phyloP scores from a whole-genome alignment of 2,329 filamentous ascomycete genomes.

The Rhinocladiella mackenziei region DNA sequence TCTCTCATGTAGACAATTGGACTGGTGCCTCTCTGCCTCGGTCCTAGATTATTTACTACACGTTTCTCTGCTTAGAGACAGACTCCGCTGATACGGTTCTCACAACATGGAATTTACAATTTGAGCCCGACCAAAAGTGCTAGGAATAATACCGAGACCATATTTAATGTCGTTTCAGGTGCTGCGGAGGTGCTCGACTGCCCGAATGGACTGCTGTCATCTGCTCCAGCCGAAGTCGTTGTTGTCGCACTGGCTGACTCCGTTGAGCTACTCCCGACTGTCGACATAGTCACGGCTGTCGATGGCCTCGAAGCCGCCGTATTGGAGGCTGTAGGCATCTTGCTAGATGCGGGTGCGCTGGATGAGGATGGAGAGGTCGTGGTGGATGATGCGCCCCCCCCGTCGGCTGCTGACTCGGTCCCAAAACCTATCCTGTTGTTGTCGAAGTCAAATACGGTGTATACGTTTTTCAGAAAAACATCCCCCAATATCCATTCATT shows the following conservation, averaged over 20 bases:
- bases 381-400: constrained; percentile 48
- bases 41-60: too few relatives aligned
- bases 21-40: too few relatives aligned
- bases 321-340: constrained; percentile 7
- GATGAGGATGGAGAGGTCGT: constrained; percentile 5
- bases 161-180: background rate
- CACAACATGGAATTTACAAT: too few relatives aligned
- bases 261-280: constrained; percentile 13
- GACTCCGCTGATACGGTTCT: too few relatives aligned
- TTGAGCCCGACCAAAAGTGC: constrained; percentile 16
- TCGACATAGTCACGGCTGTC: constrained; percentile 2
- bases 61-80: too few relatives aligned
- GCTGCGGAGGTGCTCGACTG: constrained; percentile 7
- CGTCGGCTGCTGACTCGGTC: constrained; percentile 33
- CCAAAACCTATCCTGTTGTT: constrained; percentile 37
- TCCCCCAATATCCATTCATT: constrained; percentile 76
- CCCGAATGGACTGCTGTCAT: constrained; percentile 22
- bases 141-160: constrained; percentile 4
- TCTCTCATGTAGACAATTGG: too few relatives aligned
- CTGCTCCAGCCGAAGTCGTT: constrained; percentile 8
- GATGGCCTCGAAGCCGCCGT: constrained; percentile 2
- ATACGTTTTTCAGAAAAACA: constrained; percentile 85
- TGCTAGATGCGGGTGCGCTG: constrained; percentile 6
- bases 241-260: constrained; percentile 2
- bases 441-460: constrained; percentile 77